Evolutionary conservation across 805 yeast species (phyloP), one percentile per base, ranked within the genome.

Genomic region (Kluyveromyces dobzhanskii): DNA sequence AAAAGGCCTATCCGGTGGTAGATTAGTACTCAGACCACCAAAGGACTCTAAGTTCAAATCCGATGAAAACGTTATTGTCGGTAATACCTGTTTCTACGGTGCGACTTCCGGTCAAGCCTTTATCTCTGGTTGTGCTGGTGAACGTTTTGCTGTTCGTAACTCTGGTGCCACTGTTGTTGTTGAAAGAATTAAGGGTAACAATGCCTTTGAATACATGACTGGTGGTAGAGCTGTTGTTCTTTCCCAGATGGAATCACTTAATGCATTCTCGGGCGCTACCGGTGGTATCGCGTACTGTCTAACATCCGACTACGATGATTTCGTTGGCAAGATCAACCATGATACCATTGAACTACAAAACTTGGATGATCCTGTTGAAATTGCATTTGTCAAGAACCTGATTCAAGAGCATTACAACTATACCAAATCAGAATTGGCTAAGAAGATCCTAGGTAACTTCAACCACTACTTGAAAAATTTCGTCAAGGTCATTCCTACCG

Each of bases 151-250:
- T 14, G 98, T 90, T 43, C 84, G 98, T 71, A 90, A 90, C 75
- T 92, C 97, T 23, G 98, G 98, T 64, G 97, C 97, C 31, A 82
- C 82, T 40, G 92, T 95, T 47, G 97, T 92, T 45, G 87, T 86
- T 49, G 98, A 90, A 66, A 96, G 95, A 57, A 58, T 66, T 42
- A 80, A 85, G 47, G 98, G 98, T 69, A 96, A 90, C 63, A 97
- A 90, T 62, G 98, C 98, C 38, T 90, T 97, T 69, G 98, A 90
- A 67, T 90, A 90, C 68, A 90, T 90, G 98, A 88, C 97, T 51
- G 97, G 98, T 62, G 98, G 98, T 61, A 78, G 97, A 54, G 95
- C 92, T 45, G 86, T 90, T 57, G 87, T 90, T 35, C 74, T 90
- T 50, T 95, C 97, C 34, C 67, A 78, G 43, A 85, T 95, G 53